phyloP scores from a whole-genome alignment of 2,329 filamentous ascomycete genomes.

The Trichoderma endophyticum region DNA sequence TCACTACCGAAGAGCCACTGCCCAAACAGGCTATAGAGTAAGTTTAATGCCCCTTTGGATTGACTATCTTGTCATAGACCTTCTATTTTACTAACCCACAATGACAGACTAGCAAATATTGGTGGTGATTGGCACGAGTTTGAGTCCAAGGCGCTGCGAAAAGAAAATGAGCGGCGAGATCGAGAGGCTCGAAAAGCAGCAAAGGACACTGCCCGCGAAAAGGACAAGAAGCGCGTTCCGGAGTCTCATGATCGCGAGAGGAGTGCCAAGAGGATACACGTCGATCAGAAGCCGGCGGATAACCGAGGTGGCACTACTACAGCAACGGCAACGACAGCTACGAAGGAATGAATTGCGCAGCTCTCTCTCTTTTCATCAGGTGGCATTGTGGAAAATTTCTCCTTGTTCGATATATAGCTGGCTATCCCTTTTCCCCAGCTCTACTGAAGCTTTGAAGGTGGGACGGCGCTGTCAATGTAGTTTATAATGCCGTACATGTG shows the following conservation, averaged over 20 bases:
- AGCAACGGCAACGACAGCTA: not conserved
- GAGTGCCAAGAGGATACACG: conserved; percentile 35
- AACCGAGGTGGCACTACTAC: not conserved
- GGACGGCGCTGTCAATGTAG: not conserved
- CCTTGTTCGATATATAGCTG: not conserved
- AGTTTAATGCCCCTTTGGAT: conserved; percentile 37
- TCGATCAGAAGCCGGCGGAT: conserved; percentile 27
- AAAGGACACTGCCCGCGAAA: conserved; percentile 37
- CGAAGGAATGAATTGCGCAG: not conserved
- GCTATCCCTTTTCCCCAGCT: not conserved
- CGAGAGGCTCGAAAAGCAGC: conserved; percentile 49
- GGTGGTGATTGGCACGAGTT: conserved; percentile 99
- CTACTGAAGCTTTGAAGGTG: not conserved
- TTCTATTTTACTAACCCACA: conserved; percentile 19
- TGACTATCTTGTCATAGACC: conserved; percentile 19
- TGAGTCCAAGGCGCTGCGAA: conserved; percentile 89
- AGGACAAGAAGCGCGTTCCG: conserved; percentile 41
- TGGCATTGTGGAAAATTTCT: not conserved
- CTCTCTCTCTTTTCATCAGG: not conserved
- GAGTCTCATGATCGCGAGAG: conserved; percentile 32
- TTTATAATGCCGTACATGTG: conserved; percentile 5
- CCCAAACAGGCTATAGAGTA: conserved; percentile 78
- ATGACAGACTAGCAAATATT: conserved; percentile 65
- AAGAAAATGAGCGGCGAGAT: conserved; percentile 74
- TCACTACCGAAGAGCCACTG: conserved; percentile 73